Base-by-base conservation (phyloP, 306 rosid genomes). In the Glycyrrhiza uralensis region DNA sequence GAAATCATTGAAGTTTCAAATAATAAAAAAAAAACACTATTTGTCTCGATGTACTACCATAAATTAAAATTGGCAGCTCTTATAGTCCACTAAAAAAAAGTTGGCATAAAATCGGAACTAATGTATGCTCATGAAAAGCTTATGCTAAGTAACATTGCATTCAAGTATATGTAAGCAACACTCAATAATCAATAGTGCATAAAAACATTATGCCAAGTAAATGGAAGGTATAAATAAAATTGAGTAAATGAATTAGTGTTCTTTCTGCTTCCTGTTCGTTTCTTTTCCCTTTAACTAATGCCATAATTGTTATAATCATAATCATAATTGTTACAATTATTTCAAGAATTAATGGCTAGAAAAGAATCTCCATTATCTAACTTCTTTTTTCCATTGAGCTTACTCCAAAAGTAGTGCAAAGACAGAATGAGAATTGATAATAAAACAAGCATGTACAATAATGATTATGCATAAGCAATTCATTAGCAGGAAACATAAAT, bases 1-100 rank as follows among this genome's bases (percentile, higher is more conserved):
- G 26, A 71, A 39, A 72, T 52, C 42, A 71, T 56, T 46, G 24
- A 44, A 69, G 65, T 42, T 62, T 61, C 60, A 56, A 28, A 33
- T 51, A 52, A 58, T 38, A 66, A 67, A 71, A 12, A n/a, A 29
- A 36, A 28, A 47, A 55, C 5, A 50, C 5, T 10, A 49, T 49
- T 66, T 57, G 7, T 45, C 55, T 52, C 55, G 47, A 71, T 26
- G 11, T 15, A 39, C 76, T 67, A 14, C 44, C 35, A 33, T 24
- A 56, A 52, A n/a, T n/a, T n/a, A n/a, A n/a, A n/a, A 36, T 61
- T 22, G 59, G 26, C 15, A 19, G 51, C 24, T 51, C 20, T 22
- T 20, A 29, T 11, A 29, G 51, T 13, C 58, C 17, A 20, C 46
- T 17, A 72, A 69, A 47, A 38, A 20, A 51, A 70, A 15, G 6